Evolutionary conservation across 2,329 filamentous ascomycete genomes (phyloP).

Genomic region (Verruconis gallopava): DNA sequence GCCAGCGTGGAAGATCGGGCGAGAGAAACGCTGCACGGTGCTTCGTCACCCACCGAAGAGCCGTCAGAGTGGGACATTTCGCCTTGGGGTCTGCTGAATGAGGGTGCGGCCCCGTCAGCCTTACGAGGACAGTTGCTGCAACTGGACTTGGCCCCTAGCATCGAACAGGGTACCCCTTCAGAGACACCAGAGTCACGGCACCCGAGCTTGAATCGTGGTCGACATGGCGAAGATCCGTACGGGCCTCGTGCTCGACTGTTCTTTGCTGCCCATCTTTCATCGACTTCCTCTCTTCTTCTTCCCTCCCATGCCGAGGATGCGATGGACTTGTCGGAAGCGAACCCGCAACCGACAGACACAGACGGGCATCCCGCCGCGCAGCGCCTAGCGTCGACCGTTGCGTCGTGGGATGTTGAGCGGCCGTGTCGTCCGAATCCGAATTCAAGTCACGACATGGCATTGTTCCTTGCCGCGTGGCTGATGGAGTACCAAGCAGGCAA

Average conservation of each 20-base stretch:
- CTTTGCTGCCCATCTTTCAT: too few relatives aligned
- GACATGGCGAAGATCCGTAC: too few relatives aligned
- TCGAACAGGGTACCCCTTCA: not conserved
- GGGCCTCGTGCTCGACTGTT: too few relatives aligned
- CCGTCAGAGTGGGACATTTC: not conserved
- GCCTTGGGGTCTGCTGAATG: not conserved
- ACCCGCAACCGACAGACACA: not conserved
- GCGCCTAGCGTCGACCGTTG: not conserved
- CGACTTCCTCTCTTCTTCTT: too few relatives aligned
- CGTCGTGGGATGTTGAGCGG: not conserved
- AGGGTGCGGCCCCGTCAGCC: not conserved
- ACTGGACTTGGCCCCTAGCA: not conserved
- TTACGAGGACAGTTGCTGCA: not conserved
- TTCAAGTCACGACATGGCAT: conserved; percentile 4
- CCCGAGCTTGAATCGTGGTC: too few relatives aligned
- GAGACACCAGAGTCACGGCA: not conserved
- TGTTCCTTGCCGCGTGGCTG: conserved; percentile 3
- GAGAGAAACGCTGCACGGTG: not conserved
- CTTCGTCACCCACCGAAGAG: not conserved
- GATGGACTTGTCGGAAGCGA: not conserved
- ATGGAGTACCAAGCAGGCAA: conserved; percentile 1
- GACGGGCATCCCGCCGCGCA: not conserved
- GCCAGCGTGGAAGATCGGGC: not conserved
- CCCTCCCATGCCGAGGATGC: too few relatives aligned
- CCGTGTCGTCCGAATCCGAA: conserved; percentile 7